Conservation (phyloP, 176 grass and related monocot genomes). For the Panicum miliaceum region DNA sequence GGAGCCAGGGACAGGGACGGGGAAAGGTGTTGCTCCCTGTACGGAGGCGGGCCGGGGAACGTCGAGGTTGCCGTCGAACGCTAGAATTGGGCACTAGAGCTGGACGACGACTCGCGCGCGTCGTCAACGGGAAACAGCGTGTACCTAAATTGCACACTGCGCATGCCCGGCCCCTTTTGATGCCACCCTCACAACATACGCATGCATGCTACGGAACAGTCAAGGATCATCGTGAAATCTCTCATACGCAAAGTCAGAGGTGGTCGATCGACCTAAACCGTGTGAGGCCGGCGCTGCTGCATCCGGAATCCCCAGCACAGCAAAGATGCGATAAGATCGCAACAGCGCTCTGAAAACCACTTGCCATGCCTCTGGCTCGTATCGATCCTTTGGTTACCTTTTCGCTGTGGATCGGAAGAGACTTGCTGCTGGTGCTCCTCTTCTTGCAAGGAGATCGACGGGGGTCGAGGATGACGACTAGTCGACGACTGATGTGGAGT, state of each 20-base stretch:
- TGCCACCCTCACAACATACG: not conserved
- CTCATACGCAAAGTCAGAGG: not conserved
- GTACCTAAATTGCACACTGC: not conserved
- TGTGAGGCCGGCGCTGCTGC: not conserved
- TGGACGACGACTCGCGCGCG: too few species aligned
- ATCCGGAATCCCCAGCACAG: not conserved
- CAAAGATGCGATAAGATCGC: conserved; percentile 31
- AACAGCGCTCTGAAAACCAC: conserved; percentile 20
- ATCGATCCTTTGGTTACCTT: not conserved
- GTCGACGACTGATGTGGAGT: not conserved
- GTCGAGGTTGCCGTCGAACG: not conserved
- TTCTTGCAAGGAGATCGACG: not conserved
- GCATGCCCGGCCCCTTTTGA: not conserved
- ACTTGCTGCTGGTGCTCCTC: not conserved
- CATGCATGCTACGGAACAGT: not conserved
- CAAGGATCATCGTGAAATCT: not conserved
- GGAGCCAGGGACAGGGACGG: too few species aligned
- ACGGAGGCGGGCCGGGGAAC: too few species aligned
- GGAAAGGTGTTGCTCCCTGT: not conserved
- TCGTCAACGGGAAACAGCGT: not conserved
- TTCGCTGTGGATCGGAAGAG: not conserved
- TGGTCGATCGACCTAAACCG: too few species aligned
- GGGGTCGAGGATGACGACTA: not conserved
- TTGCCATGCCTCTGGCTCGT: not conserved
- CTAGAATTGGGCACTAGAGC: not conserved